phyloP scores from a whole-genome alignment of 1,284 basidiomycete genomes.

The Ceratobasidium sp. region DNA sequence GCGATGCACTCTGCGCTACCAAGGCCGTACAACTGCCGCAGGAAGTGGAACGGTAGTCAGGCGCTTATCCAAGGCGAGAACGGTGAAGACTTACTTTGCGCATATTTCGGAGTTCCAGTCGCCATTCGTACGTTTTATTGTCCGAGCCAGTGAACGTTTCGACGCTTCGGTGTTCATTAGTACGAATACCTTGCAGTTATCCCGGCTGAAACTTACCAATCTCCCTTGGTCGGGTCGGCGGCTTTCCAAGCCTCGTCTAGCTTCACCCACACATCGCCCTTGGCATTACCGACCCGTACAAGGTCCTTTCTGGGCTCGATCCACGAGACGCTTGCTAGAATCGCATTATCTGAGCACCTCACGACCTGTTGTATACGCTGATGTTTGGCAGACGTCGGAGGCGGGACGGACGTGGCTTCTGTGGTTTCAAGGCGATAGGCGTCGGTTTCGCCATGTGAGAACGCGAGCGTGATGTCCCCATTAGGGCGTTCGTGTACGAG shows the following conservation, averaged over 20 bases:
- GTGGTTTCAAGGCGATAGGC: background rate
- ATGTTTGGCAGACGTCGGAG: constrained; percentile 2
- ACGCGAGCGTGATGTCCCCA: constrained; percentile 26
- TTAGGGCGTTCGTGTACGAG: constrained; percentile 32
- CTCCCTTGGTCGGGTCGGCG: constrained; percentile 21
- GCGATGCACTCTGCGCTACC: constrained; percentile 30
- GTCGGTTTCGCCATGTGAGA: constrained; percentile 12
- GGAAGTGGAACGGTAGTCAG: constrained; percentile 12
- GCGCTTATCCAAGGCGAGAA: constrained; percentile 11
- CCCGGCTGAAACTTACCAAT: constrained; percentile 14
- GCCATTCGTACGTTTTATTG: constrained; percentile 33
- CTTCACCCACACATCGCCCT: constrained; percentile 22
- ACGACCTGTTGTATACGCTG: constrained; percentile 32
- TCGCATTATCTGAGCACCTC: constrained; percentile 13
- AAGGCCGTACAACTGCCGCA: constrained; percentile 24
- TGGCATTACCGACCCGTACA: constrained; percentile 17
- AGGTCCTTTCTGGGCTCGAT: constrained; percentile 32
- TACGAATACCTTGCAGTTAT: too few relatives aligned
- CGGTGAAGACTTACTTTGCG: constrained; percentile 22
- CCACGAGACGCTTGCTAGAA: constrained; percentile 29
- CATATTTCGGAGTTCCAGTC: constrained; percentile 36
- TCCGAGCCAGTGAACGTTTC: constrained; percentile 36
- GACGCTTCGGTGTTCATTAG: background rate
- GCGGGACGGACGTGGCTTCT: background rate
- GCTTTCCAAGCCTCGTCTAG: constrained; percentile 40